Conservation (phyloP, 805 yeast species). For the Yamadazyma laniorum region DNA sequence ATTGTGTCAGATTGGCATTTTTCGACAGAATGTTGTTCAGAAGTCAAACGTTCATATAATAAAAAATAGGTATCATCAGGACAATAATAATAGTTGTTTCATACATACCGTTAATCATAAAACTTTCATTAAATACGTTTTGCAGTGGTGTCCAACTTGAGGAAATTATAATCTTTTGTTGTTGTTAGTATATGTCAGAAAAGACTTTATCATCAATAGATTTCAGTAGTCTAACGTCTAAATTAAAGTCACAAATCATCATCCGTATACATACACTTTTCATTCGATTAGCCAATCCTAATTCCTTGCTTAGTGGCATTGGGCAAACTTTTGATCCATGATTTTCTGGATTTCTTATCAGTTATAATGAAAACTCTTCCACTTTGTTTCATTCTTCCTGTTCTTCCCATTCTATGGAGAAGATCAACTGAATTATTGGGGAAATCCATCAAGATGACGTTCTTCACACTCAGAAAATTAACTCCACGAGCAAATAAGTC, state of each 20-base stretch:
- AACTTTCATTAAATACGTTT: neutral
- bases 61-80: slow-evolving; percentile 23
- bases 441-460: slow-evolving; percentile 79
- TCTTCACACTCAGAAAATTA: slow-evolving; percentile 77
- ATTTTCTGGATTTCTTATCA: slow-evolving; percentile 61
- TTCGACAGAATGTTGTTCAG: slow-evolving; percentile 26
- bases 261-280: slow-evolving; percentile 11
- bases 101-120: slow-evolving; percentile 10
- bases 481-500: slow-evolving; percentile 89
- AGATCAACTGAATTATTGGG: slow-evolving; percentile 84
- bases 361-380: slow-evolving; percentile 86
- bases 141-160: too few species aligned
- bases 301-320: slow-evolving; percentile 44
- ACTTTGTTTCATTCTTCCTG: slow-evolving; percentile 85
- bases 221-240: slow-evolving; percentile 19
- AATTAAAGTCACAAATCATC: slow-evolving; percentile 12
- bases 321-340: slow-evolving; percentile 82
- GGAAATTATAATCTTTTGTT: neutral
- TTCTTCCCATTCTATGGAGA: slow-evolving; percentile 89
- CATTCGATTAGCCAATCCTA: slow-evolving; percentile 16
- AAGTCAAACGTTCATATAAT: slow-evolving; percentile 30
- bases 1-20: slow-evolving; percentile 14
- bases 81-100: slow-evolving; percentile 2
- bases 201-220: slow-evolving; percentile 15
- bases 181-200: slow-evolving; percentile 12